A percentile compares a stretch with the other conserved stretches of the same genome.
Evolutionary conservation across 2,329 filamentous ascomycete species (phyloP).

Genomic region (Tricladium varicosporioides): DNA sequence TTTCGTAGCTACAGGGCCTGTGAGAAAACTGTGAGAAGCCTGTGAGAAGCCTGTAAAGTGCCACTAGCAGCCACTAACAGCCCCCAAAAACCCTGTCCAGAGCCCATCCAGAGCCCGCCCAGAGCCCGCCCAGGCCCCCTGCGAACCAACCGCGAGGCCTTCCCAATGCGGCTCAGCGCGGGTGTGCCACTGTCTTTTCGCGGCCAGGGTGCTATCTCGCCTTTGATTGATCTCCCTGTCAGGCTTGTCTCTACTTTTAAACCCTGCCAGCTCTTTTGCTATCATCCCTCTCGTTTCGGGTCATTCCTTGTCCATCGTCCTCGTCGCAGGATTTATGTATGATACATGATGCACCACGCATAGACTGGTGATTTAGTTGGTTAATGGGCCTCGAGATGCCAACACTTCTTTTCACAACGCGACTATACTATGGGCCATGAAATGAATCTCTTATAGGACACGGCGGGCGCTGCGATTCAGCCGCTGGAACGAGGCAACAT

Average conservation of each 20-base stretch:
- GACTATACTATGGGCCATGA: conserved; percentile 16
- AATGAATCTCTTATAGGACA: conserved; percentile 21
- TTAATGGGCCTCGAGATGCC: conserved; percentile 18
- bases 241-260: conserved; percentile 20
- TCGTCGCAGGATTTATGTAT: conserved; percentile 32
- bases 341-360: conserved; percentile 32
- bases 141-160: too few species aligned
- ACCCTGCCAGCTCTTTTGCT: conserved; percentile 13
- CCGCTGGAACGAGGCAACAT: background rate
- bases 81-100: too few species aligned
- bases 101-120: too few species aligned
- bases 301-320: conserved; percentile 25
- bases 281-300: conserved; percentile 26
- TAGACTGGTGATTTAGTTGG: conserved; percentile 21
- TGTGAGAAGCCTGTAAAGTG: too few species aligned
- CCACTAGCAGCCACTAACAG: too few species aligned
- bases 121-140: too few species aligned
- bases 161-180: too few species aligned
- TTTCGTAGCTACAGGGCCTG: too few species aligned
- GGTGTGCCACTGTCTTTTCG: too few species aligned
- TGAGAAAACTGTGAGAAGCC: too few species aligned
- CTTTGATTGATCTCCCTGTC: background rate
- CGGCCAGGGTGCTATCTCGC: too few species aligned
- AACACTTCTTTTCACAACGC: conserved; percentile 11
- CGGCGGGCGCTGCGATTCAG: conserved; percentile 8